phyloP scores from a whole-genome alignment of 768 basidiomycete species.

The Sistotremastrum niveocremeum region DNA sequence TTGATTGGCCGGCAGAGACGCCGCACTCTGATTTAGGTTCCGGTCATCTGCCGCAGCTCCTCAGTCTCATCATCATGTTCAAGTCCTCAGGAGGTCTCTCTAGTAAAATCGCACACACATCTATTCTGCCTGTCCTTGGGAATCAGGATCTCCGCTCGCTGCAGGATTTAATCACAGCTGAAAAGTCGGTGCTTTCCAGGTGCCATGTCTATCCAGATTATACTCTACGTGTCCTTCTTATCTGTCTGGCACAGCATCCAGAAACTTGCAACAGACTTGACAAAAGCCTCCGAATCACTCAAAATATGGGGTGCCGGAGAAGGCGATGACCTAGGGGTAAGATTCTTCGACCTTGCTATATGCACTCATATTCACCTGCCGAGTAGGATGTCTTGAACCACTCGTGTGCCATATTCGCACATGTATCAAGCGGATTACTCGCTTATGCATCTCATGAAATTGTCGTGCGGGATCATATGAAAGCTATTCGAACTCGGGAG shows the following conservation, averaged over 20 bases:
- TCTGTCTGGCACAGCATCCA: constrained; percentile 32
- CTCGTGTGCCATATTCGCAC: constrained; percentile 50
- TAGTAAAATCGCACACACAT: constrained; percentile 80
- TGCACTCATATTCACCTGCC: neutral
- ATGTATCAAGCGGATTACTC: constrained; percentile 53
- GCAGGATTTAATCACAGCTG: constrained; percentile 81
- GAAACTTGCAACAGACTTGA: constrained; percentile 49
- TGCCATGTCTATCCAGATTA: too few relatives aligned
- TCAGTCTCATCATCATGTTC: constrained; percentile 38
- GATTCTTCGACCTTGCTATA: constrained; percentile 14
- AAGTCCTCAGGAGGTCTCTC: constrained; percentile 40
- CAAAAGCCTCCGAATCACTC: constrained; percentile 60
- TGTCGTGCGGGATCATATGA: constrained; percentile 57
- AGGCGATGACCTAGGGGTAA: constrained; percentile 69
- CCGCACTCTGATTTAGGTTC: too few relatives aligned
- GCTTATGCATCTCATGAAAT: constrained; percentile 62
- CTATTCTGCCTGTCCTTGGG: constrained; percentile 59
- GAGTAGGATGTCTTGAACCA: constrained; percentile 61
- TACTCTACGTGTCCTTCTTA: constrained; percentile 37
- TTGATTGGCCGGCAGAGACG: too few relatives aligned
- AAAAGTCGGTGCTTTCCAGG: constrained; percentile 57
- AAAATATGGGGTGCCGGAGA: constrained; percentile 64
- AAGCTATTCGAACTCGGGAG: constrained; percentile 71
- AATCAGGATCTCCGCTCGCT: constrained; percentile 72
- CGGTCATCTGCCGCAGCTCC: too few relatives aligned